Base-by-base conservation (phyloP, 2,329 filamentous ascomycete genomes). In the Hymenoscyphus repandus region DNA sequence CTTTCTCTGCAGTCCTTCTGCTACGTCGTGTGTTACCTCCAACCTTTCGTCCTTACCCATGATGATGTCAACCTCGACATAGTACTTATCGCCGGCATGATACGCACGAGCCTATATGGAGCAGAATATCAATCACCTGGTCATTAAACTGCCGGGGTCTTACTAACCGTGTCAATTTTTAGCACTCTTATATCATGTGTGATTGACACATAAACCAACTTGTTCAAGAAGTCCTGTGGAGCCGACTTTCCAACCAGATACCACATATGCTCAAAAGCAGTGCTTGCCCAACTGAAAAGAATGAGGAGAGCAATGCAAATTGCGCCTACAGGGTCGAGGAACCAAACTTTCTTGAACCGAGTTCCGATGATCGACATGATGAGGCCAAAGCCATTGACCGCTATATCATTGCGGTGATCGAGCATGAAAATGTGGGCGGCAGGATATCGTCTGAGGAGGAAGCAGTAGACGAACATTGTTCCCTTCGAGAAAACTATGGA, bases 321-420 rank as follows among this genome's bases (percentile, higher is more conserved):
- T 62, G 89, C 89, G 50, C 89, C 89, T 1, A 88, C 75, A 6
- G 88, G 81, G 64, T 95, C 89, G 27, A 93, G 77, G 85, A 86
- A 95, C 89, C 89, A 93, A 49, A 91, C 75, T 45, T 50, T 52
- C 12, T 34, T 45, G 12, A 75, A 72, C n/a, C 79, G 76, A 61
- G 86, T 91, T 70, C 88, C 88, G 49, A 88, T 62, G 7, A 95
- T 79, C 1, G 90, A 90, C 64, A 95, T 95, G 20, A 93, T 76
- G 63, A 95, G 93, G 57, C 86, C 90, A 62, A 93, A 92, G 1
- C 81, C 82, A 69, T 96, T 96, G 78, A 96, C 96, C 31, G 95
- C 83, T 27, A 96, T 87, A 63, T 95, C 88, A 0, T 88, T 86
- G 15, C 58, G 52, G 44, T 61, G 58, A 43, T 61, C 58, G 20